A percentile compares a stretch with the other conserved stretches of the same genome.
Evolutionary conservation across 352 stramenopile species (phyloP).

Genomic region (Globisporangium uncinulatum): DNA sequence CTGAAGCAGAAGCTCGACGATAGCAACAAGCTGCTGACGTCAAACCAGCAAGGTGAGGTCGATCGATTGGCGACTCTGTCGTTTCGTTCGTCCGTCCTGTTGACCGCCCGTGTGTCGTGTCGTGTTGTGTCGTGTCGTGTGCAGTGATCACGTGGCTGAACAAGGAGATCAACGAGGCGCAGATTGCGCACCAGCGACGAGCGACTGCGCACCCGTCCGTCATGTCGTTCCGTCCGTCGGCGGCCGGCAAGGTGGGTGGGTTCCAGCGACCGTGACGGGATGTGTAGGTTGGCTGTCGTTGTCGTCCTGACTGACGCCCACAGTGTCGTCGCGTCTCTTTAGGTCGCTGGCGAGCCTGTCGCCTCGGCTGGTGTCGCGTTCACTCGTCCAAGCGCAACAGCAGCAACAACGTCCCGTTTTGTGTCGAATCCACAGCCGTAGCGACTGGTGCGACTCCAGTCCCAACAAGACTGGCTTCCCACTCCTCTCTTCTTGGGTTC

Average conservation of each 20-base stretch:
- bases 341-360: background rate
- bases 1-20: constrained; percentile 84
- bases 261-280: too few relatives aligned
- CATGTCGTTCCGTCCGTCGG: constrained; percentile 51
- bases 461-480: background rate
- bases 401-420: constrained; percentile 7
- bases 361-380: background rate
- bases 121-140: background rate
- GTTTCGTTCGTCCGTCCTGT: background rate
- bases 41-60: constrained; percentile 81
- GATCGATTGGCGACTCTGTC: background rate
- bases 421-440: constrained; percentile 15
- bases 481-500: background rate
- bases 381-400: background rate
- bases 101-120: background rate
- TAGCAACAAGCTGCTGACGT: constrained; percentile 82
- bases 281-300: too few relatives aligned
- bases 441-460: background rate
- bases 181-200: constrained; percentile 65
- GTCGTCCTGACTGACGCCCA: too few relatives aligned
- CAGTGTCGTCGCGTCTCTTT: background rate
- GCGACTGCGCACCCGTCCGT: constrained; percentile 62
- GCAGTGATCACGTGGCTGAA: constrained; percentile 88
- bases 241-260: constrained; percentile 24
- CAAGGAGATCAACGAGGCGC: constrained; percentile 89